Conservation (phyloP, 495 filamentous ascomycete species). For the Physcia stellaris region DNA sequence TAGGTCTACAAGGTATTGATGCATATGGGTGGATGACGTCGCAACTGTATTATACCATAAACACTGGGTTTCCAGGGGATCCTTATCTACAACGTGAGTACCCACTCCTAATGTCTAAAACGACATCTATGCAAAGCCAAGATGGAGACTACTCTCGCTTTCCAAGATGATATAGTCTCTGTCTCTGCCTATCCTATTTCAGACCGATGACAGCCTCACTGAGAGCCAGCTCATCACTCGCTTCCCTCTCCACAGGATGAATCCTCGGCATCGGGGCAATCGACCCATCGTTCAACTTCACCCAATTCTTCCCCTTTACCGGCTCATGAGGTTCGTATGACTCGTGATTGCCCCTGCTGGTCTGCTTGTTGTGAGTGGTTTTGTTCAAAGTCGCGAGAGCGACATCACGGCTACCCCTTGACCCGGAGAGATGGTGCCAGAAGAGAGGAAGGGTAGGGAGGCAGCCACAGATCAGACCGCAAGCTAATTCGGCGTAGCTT, state of each 20-base stretch:
- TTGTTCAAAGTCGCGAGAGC: background rate
- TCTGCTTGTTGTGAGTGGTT: background rate
- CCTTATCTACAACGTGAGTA: too few species aligned
- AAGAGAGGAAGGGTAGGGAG: conserved; percentile 1
- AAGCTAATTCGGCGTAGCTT: conserved; percentile 1
- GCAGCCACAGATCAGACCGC: conserved; percentile 2
- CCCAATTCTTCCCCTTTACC: background rate
- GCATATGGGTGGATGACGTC: too few species aligned
- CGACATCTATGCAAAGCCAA: too few species aligned
- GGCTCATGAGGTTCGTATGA: background rate
- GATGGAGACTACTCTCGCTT: too few species aligned
- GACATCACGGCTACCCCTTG: background rate
- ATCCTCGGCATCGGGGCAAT: background rate
- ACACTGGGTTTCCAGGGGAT: too few species aligned
- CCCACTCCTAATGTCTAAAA: too few species aligned
- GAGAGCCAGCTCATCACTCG: background rate
- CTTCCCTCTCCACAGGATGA: background rate
- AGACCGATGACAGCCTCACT: background rate
- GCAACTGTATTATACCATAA: too few species aligned
- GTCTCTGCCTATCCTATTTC: too few species aligned
- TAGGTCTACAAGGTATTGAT: too few species aligned
- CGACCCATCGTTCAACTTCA: background rate
- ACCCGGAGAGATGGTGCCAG: background rate
- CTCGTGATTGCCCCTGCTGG: background rate
- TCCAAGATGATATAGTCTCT: too few species aligned